These are phyloP conservation scores for Hansenula sp. DNA, from an alignment of 1,139 yeast genomes.

Conservation along the genomic window DNA sequence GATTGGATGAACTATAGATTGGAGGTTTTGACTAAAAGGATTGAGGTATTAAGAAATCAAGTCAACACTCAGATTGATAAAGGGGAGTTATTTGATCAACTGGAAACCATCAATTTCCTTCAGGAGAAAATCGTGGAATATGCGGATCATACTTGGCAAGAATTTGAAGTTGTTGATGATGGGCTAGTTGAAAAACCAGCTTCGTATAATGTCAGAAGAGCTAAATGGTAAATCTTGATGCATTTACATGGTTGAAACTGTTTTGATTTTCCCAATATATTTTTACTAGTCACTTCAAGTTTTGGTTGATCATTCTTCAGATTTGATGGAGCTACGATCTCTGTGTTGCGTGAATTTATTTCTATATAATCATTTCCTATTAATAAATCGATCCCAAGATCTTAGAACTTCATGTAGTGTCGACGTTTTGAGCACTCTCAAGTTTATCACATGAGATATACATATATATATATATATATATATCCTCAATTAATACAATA, in stretches of 20 bases:
- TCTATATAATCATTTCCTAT: too few relatives aligned
- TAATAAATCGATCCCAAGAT: too few relatives aligned
- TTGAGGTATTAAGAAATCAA: conserved; percentile 28
- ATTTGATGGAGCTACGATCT: too few relatives aligned
- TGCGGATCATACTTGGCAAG: conserved; percentile 38
- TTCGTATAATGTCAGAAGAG: conserved; percentile 9
- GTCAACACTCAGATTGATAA: conserved; percentile 17
- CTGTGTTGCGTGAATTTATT: too few relatives aligned
- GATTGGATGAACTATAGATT: conserved; percentile 42
- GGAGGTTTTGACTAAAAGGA: conserved; percentile 34
- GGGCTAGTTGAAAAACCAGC: conserved; percentile 19
- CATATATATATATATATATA: too few relatives aligned
- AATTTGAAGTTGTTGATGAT: conserved; percentile 41
- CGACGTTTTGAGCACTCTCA: too few relatives aligned
- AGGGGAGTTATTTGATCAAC: conserved; percentile 37
- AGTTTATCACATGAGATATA: too few relatives aligned
- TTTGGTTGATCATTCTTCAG: too few relatives aligned
- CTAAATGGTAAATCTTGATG: conserved; percentile 8
- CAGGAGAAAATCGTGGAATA: conserved; percentile 37
- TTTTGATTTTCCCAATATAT: too few relatives aligned
- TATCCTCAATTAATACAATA: too few relatives aligned
- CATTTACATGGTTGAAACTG: not conserved
- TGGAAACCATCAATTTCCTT: conserved; percentile 32
- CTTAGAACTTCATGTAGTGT: too few relatives aligned
- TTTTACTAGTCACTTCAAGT: too few relatives aligned